Conservation (phyloP, 106 monocot genomes). For the Dioscorea zingiberensis region DNA sequence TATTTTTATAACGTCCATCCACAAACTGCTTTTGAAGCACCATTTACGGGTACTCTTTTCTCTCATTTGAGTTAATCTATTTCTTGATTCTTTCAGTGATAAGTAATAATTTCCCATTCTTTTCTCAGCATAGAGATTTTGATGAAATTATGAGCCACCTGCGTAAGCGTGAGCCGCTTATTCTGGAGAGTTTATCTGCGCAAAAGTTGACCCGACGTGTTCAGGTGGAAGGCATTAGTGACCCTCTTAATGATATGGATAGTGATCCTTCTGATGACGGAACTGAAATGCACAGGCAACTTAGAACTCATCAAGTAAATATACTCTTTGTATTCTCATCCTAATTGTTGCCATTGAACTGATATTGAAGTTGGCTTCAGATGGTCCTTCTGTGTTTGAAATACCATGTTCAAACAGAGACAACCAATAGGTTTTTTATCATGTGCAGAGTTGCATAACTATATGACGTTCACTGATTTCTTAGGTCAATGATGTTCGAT, state of each 20-base stretch:
- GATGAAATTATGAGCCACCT: conserved; percentile 78
- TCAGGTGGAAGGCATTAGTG: conserved; percentile 65
- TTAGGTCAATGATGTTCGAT: conserved; percentile 86
- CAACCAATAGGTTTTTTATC: no score
- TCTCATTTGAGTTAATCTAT: neutral
- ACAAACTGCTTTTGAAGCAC: conserved; percentile 77
- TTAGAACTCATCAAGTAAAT: conserved; percentile 80
- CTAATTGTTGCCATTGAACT: neutral
- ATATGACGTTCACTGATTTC: neutral
- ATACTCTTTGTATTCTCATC: neutral
- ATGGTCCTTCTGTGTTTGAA: neutral
- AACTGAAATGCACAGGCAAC: conserved; percentile 44
- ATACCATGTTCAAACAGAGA: neutral
- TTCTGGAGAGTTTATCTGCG: conserved; percentile 46
- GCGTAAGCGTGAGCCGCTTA: conserved; percentile 52
- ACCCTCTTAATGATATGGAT: conserved; percentile 72
- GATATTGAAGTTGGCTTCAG: neutral
- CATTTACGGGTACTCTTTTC: conserved; percentile 52
- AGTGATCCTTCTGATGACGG: conserved; percentile 74
- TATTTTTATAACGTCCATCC: conserved; percentile 78
- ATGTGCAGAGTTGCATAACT: neutral
- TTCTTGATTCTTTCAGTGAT: neutral
- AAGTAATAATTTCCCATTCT: neutral
- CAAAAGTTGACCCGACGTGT: conserved; percentile 41
- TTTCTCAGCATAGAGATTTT: conserved; percentile 76